Evolutionary conservation across 768 basidiomycete species (phyloP).

Genomic region (Suillus tomentosus): DNA sequence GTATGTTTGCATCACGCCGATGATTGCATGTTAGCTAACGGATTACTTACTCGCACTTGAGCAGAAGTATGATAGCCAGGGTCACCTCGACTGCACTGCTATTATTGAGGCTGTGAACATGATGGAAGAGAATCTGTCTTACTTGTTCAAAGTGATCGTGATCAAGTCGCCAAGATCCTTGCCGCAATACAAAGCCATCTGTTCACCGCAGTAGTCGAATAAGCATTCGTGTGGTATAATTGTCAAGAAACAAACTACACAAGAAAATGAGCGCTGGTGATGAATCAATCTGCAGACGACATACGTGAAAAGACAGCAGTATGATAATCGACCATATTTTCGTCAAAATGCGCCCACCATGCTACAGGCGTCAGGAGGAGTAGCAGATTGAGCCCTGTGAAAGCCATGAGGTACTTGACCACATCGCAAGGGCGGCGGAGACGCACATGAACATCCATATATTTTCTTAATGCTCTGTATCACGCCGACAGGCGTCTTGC

Average conservation of each 20-base stretch:
- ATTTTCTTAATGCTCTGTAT: constrained; percentile 47
- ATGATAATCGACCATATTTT: constrained; percentile 17
- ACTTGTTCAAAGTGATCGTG: constrained; percentile 68
- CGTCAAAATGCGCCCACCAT: constrained; percentile 56
- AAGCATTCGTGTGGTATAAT: constrained; percentile 67
- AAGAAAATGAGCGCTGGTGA: constrained; percentile 2
- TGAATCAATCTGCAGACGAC: constrained; percentile 18
- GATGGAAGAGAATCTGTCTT: constrained; percentile 20
- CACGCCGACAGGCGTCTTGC: constrained; percentile 46
- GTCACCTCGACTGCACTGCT: constrained; percentile 69
- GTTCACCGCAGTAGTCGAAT: constrained; percentile 67
- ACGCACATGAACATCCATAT: constrained; percentile 55
- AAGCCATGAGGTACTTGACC: neutral
- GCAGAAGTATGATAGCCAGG: constrained; percentile 66
- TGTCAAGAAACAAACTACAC: constrained; percentile 60
- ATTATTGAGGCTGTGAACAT: constrained; percentile 1
- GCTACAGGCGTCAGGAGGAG: constrained; percentile 60
- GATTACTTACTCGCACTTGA: constrained; percentile 66
- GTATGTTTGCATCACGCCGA: neutral
- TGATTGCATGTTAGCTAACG: neutral
- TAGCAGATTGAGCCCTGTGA: constrained; percentile 58
- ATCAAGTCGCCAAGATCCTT: constrained; percentile 67
- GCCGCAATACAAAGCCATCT: constrained; percentile 51
- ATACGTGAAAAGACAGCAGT: constrained; percentile 47
- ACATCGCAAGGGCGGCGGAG: neutral